These are phyloP conservation scores for Aspergillus cristatus DNA, from an alignment of 495 filamentous ascomycete species.

Conservation along the genomic window DNA sequence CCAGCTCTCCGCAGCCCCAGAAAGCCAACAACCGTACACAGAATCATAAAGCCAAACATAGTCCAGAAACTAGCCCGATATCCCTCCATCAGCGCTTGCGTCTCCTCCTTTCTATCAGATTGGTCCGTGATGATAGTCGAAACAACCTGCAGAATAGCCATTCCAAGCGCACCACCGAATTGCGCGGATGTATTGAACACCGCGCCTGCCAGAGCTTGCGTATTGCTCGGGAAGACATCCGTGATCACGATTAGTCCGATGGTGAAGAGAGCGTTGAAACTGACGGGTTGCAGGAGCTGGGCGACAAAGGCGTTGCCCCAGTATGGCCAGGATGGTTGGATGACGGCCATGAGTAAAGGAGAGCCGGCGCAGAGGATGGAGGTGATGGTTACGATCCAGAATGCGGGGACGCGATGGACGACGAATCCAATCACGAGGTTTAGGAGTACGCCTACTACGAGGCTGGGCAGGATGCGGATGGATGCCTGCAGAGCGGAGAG, in stretches of 20 bases:
- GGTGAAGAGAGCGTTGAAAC: conserved; percentile 44
- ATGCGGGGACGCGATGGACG: conserved; percentile 37
- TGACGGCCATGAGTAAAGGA: conserved; percentile 45
- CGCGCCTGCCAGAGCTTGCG: conserved; percentile 52
- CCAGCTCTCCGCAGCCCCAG: conserved; percentile 45
- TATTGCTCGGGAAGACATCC: conserved; percentile 45
- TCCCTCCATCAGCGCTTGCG: conserved; percentile 41
- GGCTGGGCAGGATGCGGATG: conserved; percentile 46
- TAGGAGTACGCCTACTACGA: conserved; percentile 38
- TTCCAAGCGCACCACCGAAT: conserved; percentile 50
- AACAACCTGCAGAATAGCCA: conserved; percentile 48
- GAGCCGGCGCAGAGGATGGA: conserved; percentile 33
- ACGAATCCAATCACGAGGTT: conserved; percentile 47
- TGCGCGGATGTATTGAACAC: conserved; percentile 58
- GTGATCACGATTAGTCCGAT: conserved; percentile 51
- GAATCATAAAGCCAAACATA: conserved; percentile 40
- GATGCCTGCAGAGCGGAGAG: conserved; percentile 37
- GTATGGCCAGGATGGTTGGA: conserved; percentile 40
- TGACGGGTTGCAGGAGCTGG: conserved; percentile 41
- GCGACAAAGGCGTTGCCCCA: conserved; percentile 48
- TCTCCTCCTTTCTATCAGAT: conserved; percentile 20
- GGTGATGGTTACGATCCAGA: conserved; percentile 34
- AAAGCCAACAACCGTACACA: conserved; percentile 29
- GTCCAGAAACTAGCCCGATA: conserved; percentile 55
- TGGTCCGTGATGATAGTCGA: conserved; percentile 40